Evolutionary conservation across 2,329 filamentous ascomycete species (phyloP), one percentile per base, ranked within the genome.

Genomic region (Arachnopeziza araneosa): DNA sequence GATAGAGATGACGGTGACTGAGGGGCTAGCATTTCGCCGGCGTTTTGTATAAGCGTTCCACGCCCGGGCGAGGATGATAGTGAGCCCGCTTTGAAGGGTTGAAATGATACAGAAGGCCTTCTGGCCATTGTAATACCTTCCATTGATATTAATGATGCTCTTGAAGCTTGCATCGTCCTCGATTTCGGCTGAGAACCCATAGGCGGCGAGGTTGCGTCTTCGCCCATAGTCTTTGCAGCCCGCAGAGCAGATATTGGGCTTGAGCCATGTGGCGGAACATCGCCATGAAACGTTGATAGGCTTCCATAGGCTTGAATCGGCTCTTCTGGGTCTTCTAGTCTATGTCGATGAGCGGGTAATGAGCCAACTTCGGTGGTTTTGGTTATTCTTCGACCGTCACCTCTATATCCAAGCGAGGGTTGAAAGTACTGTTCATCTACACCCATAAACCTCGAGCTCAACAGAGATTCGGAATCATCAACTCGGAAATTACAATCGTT

Each of bases 1-100:
- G 76, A 75, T 9, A 80, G 69, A 0, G 83, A 84, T 52, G 80
- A 78, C 1, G 83, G 81, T 2, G 85, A 87, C 32, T 80, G 77
- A 17, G 83, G 80, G 1, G 78, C 64, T 3, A 63, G 59, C 60
- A 67, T 66, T 30, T 71, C 69, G 17, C 63, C 67, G 5, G 58
- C 57, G 55, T 68, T 62, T 50, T 63, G 62, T 5, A 66, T 57
- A 21, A 64, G 66, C n/a, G 63, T 67, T 2, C 58, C 62, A 24
- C 77, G 77, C n/a, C 80, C 72, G 0, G 93, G 93, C 4, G 93
- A 97, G 3, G 90, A 91, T 1, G 93, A 96, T n/a, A 98, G 79
- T 1, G 93, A 96, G 12, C 93, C 93, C 17, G 93, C 91, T 75
- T 99, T 99, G 79, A 99, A 99, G 0, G 93, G 93, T 68, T 96